Evolutionary conservation across 2,329 filamentous ascomycete genomes (phyloP).

Genomic region (Fusarium mundagurra): DNA sequence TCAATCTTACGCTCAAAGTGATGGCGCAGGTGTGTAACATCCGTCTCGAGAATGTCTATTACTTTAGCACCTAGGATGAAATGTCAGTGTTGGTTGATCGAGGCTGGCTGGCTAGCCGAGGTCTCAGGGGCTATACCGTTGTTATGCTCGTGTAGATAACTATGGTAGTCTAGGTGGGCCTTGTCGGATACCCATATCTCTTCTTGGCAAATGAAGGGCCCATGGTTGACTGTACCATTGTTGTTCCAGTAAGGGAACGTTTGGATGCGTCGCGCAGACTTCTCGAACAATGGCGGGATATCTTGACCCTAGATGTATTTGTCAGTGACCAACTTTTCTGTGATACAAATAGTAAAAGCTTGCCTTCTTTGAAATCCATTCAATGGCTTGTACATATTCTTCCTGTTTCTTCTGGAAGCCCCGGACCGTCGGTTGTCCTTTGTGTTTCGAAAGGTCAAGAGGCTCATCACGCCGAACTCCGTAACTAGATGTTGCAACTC

Average conservation of each 20-base stretch:
- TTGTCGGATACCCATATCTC: not conserved
- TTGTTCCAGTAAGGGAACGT: not conserved
- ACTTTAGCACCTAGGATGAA: not conserved
- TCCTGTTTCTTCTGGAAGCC: not conserved
- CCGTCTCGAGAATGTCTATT: not conserved
- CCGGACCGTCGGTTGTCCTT: rapidly evolving
- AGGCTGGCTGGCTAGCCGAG: not conserved
- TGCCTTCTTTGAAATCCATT: not conserved
- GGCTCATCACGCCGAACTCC: not conserved
- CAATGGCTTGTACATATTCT: not conserved
- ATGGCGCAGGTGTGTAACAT: not conserved
- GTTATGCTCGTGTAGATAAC: not conserved
- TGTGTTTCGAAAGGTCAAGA: not conserved
- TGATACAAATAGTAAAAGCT: not conserved
- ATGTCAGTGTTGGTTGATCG: not conserved
- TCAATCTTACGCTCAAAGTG: not conserved
- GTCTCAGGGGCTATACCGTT: not conserved
- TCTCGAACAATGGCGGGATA: not conserved
- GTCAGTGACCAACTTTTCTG: not conserved
- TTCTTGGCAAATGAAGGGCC: not conserved
- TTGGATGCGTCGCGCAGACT: rapidly evolving
- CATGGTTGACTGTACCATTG: not conserved
- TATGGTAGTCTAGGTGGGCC: rapidly evolving
- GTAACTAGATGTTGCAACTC: not conserved
- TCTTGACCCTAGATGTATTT: not conserved